Evolutionary conservation across 2,329 filamentous ascomycete genomes (phyloP).

Genomic region (Monilinia fructigena): DNA sequence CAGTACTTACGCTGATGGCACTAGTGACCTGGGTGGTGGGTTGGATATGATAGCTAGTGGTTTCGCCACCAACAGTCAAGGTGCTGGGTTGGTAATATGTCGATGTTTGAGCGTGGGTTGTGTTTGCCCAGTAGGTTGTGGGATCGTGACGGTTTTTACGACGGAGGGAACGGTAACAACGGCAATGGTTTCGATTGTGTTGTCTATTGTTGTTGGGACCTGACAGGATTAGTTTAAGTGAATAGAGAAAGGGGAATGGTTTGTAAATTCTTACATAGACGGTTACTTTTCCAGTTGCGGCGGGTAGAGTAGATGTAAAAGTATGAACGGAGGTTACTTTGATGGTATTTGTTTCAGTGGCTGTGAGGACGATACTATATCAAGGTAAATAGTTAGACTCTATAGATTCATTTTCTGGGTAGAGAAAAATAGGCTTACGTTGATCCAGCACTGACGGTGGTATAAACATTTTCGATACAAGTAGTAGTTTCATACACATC

Average conservation of each 20-base stretch:
- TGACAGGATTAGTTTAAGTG: constrained; percentile 26
- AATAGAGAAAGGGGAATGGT: too few relatives aligned
- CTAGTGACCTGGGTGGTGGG: constrained; percentile 20
- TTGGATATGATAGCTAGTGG: constrained; percentile 7
- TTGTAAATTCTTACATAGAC: constrained; percentile 15
- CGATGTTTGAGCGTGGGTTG: neutral
- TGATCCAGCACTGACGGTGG: constrained; percentile 40
- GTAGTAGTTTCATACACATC: constrained; percentile 44
- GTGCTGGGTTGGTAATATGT: constrained; percentile 8
- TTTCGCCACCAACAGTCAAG: neutral
- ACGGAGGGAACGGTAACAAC: constrained; percentile 33
- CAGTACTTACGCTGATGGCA: constrained; percentile 18
- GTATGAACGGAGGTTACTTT: constrained; percentile 43
- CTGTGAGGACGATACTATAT: constrained; percentile 40
- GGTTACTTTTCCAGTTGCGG: constrained; percentile 34
- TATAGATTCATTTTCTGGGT: neutral
- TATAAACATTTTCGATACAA: constrained; percentile 30
- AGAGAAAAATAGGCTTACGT: constrained; percentile 32
- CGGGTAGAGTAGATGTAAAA: constrained; percentile 31
- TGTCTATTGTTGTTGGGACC: constrained; percentile 24
- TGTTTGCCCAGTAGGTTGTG: constrained; percentile 8
- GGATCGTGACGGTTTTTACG: constrained; percentile 29
- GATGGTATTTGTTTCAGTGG: constrained; percentile 46
- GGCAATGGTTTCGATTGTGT: constrained; percentile 32
- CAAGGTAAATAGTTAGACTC: neutral